These are phyloP conservation scores for Cercis canadensis DNA, from an alignment of 306 rosid species.

Conservation along the genomic window DNA sequence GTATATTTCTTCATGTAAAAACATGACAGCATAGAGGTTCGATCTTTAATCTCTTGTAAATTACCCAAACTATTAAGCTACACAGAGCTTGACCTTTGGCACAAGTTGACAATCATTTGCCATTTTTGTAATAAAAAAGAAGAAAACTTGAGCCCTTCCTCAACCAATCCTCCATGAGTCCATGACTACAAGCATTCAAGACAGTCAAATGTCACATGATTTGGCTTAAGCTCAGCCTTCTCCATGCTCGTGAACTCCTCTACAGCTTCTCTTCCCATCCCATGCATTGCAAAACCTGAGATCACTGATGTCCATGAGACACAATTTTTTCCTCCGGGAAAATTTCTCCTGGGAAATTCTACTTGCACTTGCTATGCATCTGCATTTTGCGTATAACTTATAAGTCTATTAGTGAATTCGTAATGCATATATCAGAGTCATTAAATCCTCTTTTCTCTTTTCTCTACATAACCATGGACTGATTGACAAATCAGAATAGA, in stretches of 20 bases:
- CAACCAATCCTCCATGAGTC: slow-evolving; percentile 77
- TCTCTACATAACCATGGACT: slow-evolving; percentile 70
- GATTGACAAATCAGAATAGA: slow-evolving; percentile 58
- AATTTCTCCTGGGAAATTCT: slow-evolving; percentile 61
- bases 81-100: slow-evolving; percentile 70
- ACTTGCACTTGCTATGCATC: slow-evolving; percentile 62
- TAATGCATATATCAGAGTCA: slow-evolving; percentile 54
- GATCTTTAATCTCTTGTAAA: no score
- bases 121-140: slow-evolving; percentile 66
- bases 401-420: slow-evolving; percentile 66
- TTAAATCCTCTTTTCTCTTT: slow-evolving; percentile 71
- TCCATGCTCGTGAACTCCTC: slow-evolving; percentile 61
- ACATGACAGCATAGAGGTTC: no score
- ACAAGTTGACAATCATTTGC: slow-evolving; percentile 46
- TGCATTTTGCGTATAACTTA: slow-evolving; percentile 84
- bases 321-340: slow-evolving; percentile 52
- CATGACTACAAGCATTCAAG: slow-evolving; percentile 77
- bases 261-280: slow-evolving; percentile 67
- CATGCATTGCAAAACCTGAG: slow-evolving; percentile 71
- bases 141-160: slow-evolving; percentile 72
- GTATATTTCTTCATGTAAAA: no score
- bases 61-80: no score
- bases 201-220: slow-evolving; percentile 66
- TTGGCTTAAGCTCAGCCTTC: slow-evolving; percentile 62
- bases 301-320: slow-evolving; percentile 76